Evolutionary conservation across 768 basidiomycete species (phyloP).

Genomic region (Russula emetica): DNA sequence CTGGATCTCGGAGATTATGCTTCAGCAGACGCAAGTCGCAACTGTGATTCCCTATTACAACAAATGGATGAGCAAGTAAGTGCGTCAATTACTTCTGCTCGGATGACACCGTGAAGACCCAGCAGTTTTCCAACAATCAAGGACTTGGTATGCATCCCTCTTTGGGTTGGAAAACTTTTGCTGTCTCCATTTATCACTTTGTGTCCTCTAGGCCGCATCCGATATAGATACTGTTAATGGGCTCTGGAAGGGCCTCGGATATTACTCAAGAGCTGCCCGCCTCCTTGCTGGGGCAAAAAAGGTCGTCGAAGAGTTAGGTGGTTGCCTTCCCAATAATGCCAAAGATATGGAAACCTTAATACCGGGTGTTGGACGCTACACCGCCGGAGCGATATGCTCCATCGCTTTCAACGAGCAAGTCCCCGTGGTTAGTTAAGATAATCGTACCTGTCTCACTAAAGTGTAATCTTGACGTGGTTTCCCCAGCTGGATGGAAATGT

Average conservation of each 20-base stretch:
- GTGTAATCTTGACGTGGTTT: conserved; percentile 2
- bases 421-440: conserved; percentile 64
- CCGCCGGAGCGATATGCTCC: conserved; percentile 77
- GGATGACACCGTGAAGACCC: neutral
- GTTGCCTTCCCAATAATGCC: conserved; percentile 74
- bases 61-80: conserved; percentile 78
- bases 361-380: conserved; percentile 87
- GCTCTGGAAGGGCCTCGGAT: conserved; percentile 89
- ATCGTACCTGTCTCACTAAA: conserved; percentile 19
- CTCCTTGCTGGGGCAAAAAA: conserved; percentile 82
- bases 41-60: conserved; percentile 95
- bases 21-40: conserved; percentile 91
- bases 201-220: conserved; percentile 49
- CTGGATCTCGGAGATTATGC: conserved; percentile 91
- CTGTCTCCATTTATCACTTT: conserved; percentile 17
- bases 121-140: conserved; percentile 75
- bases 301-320: conserved; percentile 58
- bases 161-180: neutral
- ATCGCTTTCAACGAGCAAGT: conserved; percentile 83
- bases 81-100: conserved; percentile 20
- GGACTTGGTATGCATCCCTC: conserved; percentile 52
- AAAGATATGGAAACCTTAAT: conserved; percentile 76
- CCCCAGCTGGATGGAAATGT: conserved; percentile 86
- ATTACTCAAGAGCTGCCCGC: conserved; percentile 82
- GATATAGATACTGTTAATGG: conserved; percentile 82